These are phyloP conservation scores for Oryza longistaminata DNA, from an alignment of 176 grass and related monocot species.

Conservation along the genomic window DNA sequence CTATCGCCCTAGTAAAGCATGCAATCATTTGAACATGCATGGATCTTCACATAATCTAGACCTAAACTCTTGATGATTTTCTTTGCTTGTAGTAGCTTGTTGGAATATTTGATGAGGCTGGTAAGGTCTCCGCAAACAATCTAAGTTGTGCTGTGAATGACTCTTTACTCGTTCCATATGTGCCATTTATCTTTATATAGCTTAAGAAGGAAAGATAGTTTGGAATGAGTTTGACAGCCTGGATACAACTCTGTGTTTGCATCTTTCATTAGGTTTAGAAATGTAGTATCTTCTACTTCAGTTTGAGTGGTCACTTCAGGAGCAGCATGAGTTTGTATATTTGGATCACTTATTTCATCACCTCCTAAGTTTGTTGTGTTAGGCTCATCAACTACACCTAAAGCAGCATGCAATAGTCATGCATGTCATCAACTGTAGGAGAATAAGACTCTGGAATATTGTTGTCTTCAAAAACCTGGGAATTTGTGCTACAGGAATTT, in stretches of 20 bases:
- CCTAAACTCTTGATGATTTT: background rate
- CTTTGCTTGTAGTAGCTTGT: background rate
- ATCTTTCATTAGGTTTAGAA: background rate
- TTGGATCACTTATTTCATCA: background rate
- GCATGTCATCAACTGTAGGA: background rate
- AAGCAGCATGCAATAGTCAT: background rate
- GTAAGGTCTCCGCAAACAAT: background rate
- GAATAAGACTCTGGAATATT: background rate
- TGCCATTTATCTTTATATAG: slow-evolving; percentile 8
- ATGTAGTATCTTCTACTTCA: background rate
- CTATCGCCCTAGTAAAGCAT: slow-evolving; percentile 10
- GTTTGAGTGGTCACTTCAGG: no score
- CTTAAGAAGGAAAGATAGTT: slow-evolving; percentile 12
- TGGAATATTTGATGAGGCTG: background rate
- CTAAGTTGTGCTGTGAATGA: background rate
- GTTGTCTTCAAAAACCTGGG: background rate
- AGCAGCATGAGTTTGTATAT: no score
- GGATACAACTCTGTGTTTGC: background rate
- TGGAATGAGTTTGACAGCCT: background rate
- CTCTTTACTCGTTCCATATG: background rate
- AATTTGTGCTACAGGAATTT: background rate
- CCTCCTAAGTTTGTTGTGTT: no score
- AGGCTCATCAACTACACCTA: no score
- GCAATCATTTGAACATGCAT: background rate
- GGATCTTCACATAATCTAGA: background rate